Base-by-base conservation (phyloP, 306 rosid species). In the Trichosanthes cucumerina region DNA sequence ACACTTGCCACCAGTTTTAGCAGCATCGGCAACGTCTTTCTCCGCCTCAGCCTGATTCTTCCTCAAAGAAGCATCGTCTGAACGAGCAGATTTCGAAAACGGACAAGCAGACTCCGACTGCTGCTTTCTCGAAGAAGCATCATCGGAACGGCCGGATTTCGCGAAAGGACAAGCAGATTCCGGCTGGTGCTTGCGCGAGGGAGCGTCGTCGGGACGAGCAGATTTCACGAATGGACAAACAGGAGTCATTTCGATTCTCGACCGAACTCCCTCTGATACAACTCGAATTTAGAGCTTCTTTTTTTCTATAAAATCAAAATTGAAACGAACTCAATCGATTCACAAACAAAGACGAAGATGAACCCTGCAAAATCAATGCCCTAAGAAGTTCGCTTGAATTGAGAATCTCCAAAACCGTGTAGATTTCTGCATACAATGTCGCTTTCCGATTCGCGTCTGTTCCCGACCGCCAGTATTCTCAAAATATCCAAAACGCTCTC, bases 151-250 rank as follows among this genome's bases (percentile, higher is more conserved):
- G 70, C 91, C 77, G 63, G 92, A 93, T 86, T 92, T 92, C 50
- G 87, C 97, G 81, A 92, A 95, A 41, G 99, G 97, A 78, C 97
- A 95, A 81, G 88, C 97, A 21, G 81, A 34, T n/a, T 79, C 81
- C 50, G 54, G 43, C 56, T 68, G 81, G 41, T 66, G 65, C 53
- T 68, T 79, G 34, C 77, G 58, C 1, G 87, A 80, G 80, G 86
- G 65, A 14, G 41, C 84, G 57, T 90, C 96, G 75, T 92, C 92
- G 7, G 96, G 98, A 46, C 91, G 92, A 66, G 91, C 75, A 59
- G 92, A 93, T 86, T 95, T 92, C 63, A 90, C 97, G 85, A 92
- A 92, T 26, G 99, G 99, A 77, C 97, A 92, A 82, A 92, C 97
- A 44, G 97, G 93, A 41, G 72, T 92, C 90, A 90, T 95, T 85